Conservation (phyloP, 2,329 filamentous ascomycete genomes). For the Diaporthe citrichinensis region DNA sequence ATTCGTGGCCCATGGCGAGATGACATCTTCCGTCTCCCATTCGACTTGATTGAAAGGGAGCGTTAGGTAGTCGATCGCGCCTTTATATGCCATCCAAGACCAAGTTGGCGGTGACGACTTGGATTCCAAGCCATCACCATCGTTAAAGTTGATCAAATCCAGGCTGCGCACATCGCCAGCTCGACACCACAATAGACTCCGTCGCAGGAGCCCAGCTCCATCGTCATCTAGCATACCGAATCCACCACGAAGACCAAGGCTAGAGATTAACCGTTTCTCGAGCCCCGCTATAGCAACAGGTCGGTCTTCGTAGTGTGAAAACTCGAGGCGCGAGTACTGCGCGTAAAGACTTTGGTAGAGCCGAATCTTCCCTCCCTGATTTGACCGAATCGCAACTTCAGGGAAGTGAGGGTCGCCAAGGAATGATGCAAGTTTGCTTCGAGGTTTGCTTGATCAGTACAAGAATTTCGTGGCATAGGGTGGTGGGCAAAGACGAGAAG, state of each 20-base stretch:
- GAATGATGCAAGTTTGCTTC: conserved; percentile 45
- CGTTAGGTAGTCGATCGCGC: conserved; percentile 4
- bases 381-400: conserved; percentile 33
- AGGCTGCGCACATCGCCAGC: not conserved
- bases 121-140: too few species aligned
- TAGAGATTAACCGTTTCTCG: conserved; percentile 47
- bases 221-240: conserved; percentile 50
- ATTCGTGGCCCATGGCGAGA: conserved; percentile 1
- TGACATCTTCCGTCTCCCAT: not conserved
- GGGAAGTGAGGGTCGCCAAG: conserved; percentile 50
- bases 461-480: too few species aligned
- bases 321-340: conserved; percentile 50
- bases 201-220: conserved; percentile 41
- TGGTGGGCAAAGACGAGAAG: too few species aligned
- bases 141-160: not conserved
- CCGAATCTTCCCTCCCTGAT: conserved; percentile 44
- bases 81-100: conserved; percentile 37
- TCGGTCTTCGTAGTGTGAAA: conserved; percentile 46
- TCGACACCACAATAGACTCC: conserved; percentile 50
- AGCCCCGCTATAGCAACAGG: conserved; percentile 52
- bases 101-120: conserved; percentile 24
- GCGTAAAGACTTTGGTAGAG: conserved; percentile 47
- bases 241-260: conserved; percentile 46
- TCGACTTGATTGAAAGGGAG: not conserved
- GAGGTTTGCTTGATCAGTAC: too few species aligned